Conservation (phyloP, 257 asterid species). For the Asclepias syriaca region DNA sequence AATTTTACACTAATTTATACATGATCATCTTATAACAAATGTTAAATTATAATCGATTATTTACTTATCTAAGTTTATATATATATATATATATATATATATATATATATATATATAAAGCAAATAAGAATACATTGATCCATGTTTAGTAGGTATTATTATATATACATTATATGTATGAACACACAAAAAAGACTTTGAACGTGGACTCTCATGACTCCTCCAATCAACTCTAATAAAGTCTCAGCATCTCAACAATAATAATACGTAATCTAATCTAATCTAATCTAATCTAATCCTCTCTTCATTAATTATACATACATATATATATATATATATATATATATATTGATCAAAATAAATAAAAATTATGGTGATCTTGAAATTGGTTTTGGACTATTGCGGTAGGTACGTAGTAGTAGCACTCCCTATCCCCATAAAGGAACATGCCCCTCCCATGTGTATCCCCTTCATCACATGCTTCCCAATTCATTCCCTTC, state of each 20-base stretch:
- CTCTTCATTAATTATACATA: neutral
- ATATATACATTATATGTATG: neutral
- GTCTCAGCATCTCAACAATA: neutral
- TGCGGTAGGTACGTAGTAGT: neutral
- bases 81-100: too few species aligned
- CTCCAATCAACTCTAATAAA: neutral
- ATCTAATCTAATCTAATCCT: neutral
- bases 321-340: neutral
- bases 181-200: neutral
- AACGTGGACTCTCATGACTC: slow-evolving; percentile 10
- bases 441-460: slow-evolving; percentile 6
- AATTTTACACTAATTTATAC: too few species aligned
- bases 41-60: too few species aligned
- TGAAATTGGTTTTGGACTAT: neutral
- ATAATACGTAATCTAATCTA: neutral
- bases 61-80: too few species aligned
- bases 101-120: too few species aligned
- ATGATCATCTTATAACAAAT: too few species aligned
- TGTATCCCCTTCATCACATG: slow-evolving; percentile 12
- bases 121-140: too few species aligned
- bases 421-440: neutral
- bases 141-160: too few species aligned
- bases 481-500: neutral
- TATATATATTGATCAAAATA: neutral
- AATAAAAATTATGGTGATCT: neutral